These are phyloP conservation scores for Heterobasidion occidentale DNA, from an alignment of 1,284 basidiomycete genomes.

Conservation along the genomic window DNA sequence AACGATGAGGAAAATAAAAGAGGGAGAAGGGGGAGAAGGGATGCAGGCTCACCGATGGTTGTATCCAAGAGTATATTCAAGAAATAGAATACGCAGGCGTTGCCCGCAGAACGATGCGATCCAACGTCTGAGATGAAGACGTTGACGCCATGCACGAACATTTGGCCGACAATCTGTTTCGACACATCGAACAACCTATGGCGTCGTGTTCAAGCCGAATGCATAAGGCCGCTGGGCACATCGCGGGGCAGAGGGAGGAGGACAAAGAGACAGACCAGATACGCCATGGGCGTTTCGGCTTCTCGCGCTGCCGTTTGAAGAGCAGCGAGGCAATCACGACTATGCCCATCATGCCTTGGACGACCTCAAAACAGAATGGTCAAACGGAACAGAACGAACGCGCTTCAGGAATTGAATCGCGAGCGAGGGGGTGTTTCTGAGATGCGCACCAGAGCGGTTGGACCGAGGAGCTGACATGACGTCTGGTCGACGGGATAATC, in stretches of 20 bases:
- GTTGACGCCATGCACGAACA: conserved; percentile 86
- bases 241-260: not conserved
- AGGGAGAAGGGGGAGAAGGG: not conserved
- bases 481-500: conserved; percentile 14
- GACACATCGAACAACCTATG: conserved; percentile 80
- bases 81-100: conserved; percentile 90
- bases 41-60: conserved; percentile 63
- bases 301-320: conserved; percentile 85
- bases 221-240: not conserved
- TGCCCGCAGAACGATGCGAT: conserved; percentile 61
- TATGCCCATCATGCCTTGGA: conserved; percentile 82
- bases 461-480: conserved; percentile 24
- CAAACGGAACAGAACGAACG: conserved; percentile 1
- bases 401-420: conserved; percentile 10
- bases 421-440: conserved; percentile 1
- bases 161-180: conserved; percentile 89
- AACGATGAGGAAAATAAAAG: conserved; percentile 1
- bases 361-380: conserved; percentile 36
- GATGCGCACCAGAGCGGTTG: conserved; percentile 21
- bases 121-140: conserved; percentile 71
- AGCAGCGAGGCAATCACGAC: conserved; percentile 82
- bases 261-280: conserved; percentile 62
- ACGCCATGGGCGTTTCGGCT: conserved; percentile 83
- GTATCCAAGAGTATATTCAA: conserved; percentile 94
- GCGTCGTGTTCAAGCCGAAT: not conserved